Evolutionary conservation across 176 grass and related monocot species (phyloP).

Genomic region (Miscanthus lutarioriparius): DNA sequence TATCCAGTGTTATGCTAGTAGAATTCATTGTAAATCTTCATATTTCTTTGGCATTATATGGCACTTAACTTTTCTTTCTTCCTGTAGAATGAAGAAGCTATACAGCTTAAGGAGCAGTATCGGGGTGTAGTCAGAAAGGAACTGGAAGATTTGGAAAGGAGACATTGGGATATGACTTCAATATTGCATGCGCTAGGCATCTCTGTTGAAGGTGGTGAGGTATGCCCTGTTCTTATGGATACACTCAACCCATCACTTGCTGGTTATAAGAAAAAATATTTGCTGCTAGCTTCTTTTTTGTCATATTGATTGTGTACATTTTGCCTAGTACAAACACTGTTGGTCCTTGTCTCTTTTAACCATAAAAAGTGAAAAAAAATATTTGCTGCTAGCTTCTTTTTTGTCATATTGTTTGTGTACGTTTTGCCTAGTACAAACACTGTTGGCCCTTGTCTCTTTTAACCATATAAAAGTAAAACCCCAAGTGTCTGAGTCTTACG

Average conservation of each 20-base stretch:
- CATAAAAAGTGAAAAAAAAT: not conserved
- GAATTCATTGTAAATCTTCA: not conserved
- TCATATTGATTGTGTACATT: not conserved
- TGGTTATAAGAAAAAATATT: not conserved
- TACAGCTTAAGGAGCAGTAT: conserved; percentile 72
- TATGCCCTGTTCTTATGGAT: conserved; percentile 37
- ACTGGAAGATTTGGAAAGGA: conserved; percentile 71
- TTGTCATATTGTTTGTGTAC: not conserved
- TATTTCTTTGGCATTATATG: not conserved
- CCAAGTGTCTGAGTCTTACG: not conserved
- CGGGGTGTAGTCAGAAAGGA: conserved; percentile 63
- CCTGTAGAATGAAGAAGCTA: conserved; percentile 77
- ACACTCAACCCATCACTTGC: not conserved
- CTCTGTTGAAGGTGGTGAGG: conserved; percentile 62
- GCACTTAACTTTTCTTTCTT: conserved; percentile 32
- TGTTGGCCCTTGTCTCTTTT: not conserved
- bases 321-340: not conserved
- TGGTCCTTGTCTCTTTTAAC: no score
- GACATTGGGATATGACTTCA: conserved; percentile 60
- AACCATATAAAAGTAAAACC: not conserved
- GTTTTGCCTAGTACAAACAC: not conserved
- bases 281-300: conserved; percentile 1
- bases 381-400: conserved; percentile 9
- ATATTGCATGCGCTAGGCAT: conserved; percentile 73
- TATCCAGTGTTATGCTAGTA: not conserved